Evolutionary conservation across 352 stramenopile genomes (phyloP), one percentile per base, ranked within the genome.

Genomic region (Pythium insidiosum): DNA sequence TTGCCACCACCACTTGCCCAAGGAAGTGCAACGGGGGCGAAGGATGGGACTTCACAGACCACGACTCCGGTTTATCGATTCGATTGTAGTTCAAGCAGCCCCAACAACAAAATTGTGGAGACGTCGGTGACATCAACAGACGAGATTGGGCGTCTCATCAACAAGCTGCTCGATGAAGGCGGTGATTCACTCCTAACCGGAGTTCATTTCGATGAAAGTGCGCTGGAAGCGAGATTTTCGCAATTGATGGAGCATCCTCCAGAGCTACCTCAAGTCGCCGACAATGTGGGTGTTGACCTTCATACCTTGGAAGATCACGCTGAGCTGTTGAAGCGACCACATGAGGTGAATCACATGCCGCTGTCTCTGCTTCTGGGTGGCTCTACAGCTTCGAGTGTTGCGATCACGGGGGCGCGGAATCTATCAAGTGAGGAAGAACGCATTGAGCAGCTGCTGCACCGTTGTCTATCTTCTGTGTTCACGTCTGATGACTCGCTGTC

Each of bases 401-500:
- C 35, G 0, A 25, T 15, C 2, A 22, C 35, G 13, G 16, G 18
- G n/a, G 19, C 35, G 9, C 69, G 74, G 3, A 63, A 63, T 18
- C 29, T 87, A 21, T 87, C 79, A 11, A 78, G 50, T 2, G 74
- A 89, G 53, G 76, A 92, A 42, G 76, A 92, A 46, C 65, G 66
- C 15, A 77, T 84, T 10, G 75, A 89, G 46, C 69, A 88, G 38
- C 61, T 82, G n/a, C 51, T 92, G n/a, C 75, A 89, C 61, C 86
- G 83, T 29, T 85, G 76, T 26, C 61, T 92, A 23, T 86, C 78
- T 9, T 80, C 76, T 1, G 72, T 92, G 26, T 92, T 92, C 38
- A 83, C 79, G 15, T 92, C 79, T 0, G 79, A 92, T 31, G 73
- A 88, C 20, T 60, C 64, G 38, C 49, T 88, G 9, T 77, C 41